These are phyloP conservation scores for Acanthamoeba triangularis DNA, from an alignment of 208 protist species.

Conservation along the genomic window DNA sequence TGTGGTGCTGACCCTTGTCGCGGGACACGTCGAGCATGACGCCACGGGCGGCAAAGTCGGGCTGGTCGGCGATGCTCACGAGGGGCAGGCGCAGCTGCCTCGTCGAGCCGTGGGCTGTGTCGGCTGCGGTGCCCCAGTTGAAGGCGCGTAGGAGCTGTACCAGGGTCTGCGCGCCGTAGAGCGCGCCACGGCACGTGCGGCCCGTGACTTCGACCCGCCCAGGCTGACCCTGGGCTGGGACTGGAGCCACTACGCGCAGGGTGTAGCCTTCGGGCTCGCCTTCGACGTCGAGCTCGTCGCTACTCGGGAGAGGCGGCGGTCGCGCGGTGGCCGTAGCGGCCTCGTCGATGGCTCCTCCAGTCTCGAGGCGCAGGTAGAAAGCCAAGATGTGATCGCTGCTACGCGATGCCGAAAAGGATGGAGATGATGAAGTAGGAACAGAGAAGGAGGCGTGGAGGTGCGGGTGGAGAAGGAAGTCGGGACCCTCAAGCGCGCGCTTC, in stretches of 20 bases:
- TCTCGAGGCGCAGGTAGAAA: not conserved
- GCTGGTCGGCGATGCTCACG: constrained; percentile 62
- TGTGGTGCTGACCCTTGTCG: constrained; percentile 31
- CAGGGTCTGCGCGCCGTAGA: constrained; percentile 65
- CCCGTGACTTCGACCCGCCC: constrained; percentile 1
- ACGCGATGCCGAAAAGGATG: not conserved
- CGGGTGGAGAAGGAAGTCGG: not conserved
- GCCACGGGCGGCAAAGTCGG: constrained; percentile 46
- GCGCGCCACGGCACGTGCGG: constrained; percentile 41
- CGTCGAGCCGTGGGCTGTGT: no score
- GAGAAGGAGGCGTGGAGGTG: not conserved
- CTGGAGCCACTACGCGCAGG: not conserved
- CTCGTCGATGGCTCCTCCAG: not conserved
- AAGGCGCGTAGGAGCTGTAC: constrained; percentile 11
- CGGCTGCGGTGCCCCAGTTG: not conserved
- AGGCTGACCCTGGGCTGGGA: not conserved
- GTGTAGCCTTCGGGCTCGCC: constrained; percentile 15
- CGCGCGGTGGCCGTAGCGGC: not conserved
- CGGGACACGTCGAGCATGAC: constrained; percentile 72
- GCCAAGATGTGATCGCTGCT: not conserved
- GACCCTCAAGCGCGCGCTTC: not conserved
- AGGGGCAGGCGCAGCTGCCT: constrained; percentile 1
- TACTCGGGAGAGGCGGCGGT: not conserved
- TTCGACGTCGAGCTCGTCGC: not conserved
- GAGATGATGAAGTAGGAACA: not conserved